Evolutionary conservation across 2,329 filamentous ascomycete genomes (phyloP).

Genomic region (Xylaria sp.): DNA sequence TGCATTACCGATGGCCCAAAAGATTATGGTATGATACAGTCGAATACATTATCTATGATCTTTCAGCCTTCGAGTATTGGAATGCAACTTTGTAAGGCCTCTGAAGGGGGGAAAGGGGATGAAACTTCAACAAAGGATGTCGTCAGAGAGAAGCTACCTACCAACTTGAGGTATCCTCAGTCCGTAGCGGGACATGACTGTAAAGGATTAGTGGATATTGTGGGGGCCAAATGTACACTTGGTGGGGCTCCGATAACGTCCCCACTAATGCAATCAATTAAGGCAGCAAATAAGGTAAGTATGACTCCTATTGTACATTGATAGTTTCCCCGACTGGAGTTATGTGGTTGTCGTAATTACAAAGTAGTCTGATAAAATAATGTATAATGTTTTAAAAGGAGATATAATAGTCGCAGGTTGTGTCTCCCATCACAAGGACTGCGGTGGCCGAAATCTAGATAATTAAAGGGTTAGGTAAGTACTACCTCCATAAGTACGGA

Average conservation of each 20-base stretch:
- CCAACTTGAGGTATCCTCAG: too few relatives aligned
- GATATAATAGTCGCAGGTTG: too few relatives aligned
- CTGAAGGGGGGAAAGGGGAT: too few relatives aligned
- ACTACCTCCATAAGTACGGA: not conserved
- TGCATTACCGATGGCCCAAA: too few relatives aligned
- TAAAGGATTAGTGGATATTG: conserved; percentile 3
- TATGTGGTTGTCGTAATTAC: not conserved
- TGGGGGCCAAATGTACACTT: not conserved
- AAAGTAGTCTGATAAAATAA: not conserved
- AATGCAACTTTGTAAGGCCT: too few relatives aligned
- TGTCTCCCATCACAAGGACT: not conserved
- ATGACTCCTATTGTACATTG: not conserved
- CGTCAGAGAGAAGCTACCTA: too few relatives aligned
- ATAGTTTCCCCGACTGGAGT: not conserved
- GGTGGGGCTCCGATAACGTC: conserved; percentile 27
- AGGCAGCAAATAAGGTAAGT: conserved; percentile 1
- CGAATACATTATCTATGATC: too few relatives aligned
- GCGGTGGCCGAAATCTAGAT: not conserved
- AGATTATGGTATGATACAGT: too few relatives aligned
- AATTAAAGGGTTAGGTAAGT: not conserved
- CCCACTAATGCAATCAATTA: conserved; percentile 32
- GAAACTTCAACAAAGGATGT: too few relatives aligned
- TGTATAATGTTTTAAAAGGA: too few relatives aligned
- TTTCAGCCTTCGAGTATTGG: too few relatives aligned
- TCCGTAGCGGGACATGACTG: too few relatives aligned